phyloP scores from a whole-genome alignment of 2,329 filamentous ascomycete species.

The Epichloe hybrida region DNA sequence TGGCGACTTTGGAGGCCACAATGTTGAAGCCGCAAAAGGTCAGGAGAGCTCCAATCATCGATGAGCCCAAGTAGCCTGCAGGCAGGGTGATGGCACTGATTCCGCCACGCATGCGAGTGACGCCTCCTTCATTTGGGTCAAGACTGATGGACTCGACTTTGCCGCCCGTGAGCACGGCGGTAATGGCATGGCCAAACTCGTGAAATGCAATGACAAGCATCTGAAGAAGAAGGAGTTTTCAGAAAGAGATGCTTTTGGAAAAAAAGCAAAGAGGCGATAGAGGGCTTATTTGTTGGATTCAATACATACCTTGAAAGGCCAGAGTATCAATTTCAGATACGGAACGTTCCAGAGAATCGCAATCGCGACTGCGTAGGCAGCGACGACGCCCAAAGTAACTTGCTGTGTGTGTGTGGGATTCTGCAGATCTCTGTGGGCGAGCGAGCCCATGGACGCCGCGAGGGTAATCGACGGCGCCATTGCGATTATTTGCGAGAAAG shows the following conservation, averaged over 20 bases:
- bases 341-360: slow-evolving; percentile 69
- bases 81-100: slow-evolving; percentile 58
- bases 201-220: slow-evolving; percentile 79
- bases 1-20: slow-evolving; percentile 67
- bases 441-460: not conserved
- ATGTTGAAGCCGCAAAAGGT: slow-evolving; percentile 75
- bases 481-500: not conserved
- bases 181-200: slow-evolving; percentile 65
- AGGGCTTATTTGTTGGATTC: not conserved
- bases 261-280: not conserved
- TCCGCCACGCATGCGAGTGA: slow-evolving; percentile 65
- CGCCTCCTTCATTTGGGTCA: slow-evolving; percentile 66
- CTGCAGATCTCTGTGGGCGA: slow-evolving; percentile 30
- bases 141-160: slow-evolving; percentile 61
- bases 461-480: slow-evolving; percentile 3
- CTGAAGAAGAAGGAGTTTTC: slow-evolving; percentile 20
- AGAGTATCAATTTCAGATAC: slow-evolving; percentile 59
- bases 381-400: slow-evolving; percentile 59
- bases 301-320: slow-evolving; percentile 59
- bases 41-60: slow-evolving; percentile 61
- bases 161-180: slow-evolving; percentile 58
- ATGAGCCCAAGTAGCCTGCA: slow-evolving; percentile 66
- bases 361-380: slow-evolving; percentile 57
- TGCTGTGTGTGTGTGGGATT: slow-evolving; percentile 54
- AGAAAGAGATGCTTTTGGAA: not conserved